A percentile compares a stretch with the other conserved stretches of the same genome.
These are phyloP conservation scores for Salisapilia sapeloensis DNA, from an alignment of 352 stramenopile species.

Conservation along the genomic window DNA sequence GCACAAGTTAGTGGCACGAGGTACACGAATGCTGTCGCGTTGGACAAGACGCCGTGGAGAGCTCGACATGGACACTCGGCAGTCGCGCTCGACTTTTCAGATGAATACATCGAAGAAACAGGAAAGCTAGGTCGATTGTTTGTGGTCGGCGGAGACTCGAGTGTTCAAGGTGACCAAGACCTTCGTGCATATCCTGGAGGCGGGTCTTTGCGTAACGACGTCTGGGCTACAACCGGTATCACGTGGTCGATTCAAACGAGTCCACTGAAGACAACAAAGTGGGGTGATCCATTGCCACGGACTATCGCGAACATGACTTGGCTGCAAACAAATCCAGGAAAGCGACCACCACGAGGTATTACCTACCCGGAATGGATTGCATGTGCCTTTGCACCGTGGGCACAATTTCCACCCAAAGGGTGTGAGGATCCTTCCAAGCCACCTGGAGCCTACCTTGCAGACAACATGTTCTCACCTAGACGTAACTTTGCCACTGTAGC, in stretches of 20 bases:
- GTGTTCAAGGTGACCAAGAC: constrained; percentile 41
- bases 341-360: constrained; percentile 29
- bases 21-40: constrained; percentile 31
- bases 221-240: constrained; percentile 53
- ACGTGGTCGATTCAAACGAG: constrained; percentile 29
- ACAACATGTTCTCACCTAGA: constrained; percentile 63
- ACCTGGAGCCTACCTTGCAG: constrained; percentile 41
- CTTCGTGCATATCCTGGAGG: constrained; percentile 55
- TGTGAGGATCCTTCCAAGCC: constrained; percentile 41
- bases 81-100: constrained; percentile 33
- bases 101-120: constrained; percentile 16
- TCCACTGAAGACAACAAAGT: constrained; percentile 49
- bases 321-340: constrained; percentile 58
- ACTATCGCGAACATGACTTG: constrained; percentile 50
- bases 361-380: constrained; percentile 49
- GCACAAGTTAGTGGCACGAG: constrained; percentile 46
- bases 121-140: constrained; percentile 46
- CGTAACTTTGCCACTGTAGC: constrained; percentile 43
- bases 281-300: constrained; percentile 43
- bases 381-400: constrained; percentile 35
- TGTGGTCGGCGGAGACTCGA: constrained; percentile 49
- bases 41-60: constrained; percentile 35
- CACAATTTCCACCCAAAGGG: constrained; percentile 15
- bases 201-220: constrained; percentile 40
- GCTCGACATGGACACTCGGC: constrained; percentile 45